These are phyloP conservation scores for Aspergillus aculeatus DNA, from an alignment of 2,329 filamentous ascomycete species.

Conservation along the genomic window DNA sequence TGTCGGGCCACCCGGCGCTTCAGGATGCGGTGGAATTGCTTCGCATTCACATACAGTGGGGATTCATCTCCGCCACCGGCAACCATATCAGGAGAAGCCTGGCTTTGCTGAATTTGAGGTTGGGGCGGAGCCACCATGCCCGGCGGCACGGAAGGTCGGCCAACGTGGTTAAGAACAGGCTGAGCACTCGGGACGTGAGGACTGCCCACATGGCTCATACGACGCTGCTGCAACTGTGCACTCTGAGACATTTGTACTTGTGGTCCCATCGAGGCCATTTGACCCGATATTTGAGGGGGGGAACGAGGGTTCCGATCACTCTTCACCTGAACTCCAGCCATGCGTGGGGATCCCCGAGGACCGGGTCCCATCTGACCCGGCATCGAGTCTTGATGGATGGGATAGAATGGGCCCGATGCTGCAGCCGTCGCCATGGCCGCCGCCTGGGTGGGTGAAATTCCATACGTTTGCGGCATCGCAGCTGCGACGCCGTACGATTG, in stretches of 20 bases:
- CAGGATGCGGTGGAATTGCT: constrained; percentile 95
- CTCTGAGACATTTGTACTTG: constrained; percentile 54
- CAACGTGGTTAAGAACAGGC: constrained; percentile 70
- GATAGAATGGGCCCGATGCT: constrained; percentile 78
- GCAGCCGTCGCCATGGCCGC: constrained; percentile 94
- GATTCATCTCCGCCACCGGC: constrained; percentile 77
- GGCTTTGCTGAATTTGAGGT: constrained; percentile 63
- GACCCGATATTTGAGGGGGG: constrained; percentile 66
- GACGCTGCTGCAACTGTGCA: constrained; percentile 61
- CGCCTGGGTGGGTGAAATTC: constrained; percentile 78
- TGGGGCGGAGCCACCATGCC: constrained; percentile 54
- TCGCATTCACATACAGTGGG: constrained; percentile 95
- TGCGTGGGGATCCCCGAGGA: constrained; percentile 68
- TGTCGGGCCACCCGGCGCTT: constrained; percentile 92
- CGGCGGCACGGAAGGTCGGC: constrained; percentile 52
- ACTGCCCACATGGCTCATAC: constrained; percentile 74
- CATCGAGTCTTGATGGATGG: constrained; percentile 70
- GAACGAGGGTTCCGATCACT: constrained; percentile 74
- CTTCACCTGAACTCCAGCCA: constrained; percentile 68
- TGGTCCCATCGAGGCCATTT: constrained; percentile 51
- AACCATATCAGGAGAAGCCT: constrained; percentile 77
- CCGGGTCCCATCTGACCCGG: constrained; percentile 58
- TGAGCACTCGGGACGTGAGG: constrained; percentile 72
- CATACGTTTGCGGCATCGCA: constrained; percentile 71
- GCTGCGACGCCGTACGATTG: constrained; percentile 72